Evolutionary conservation across 768 basidiomycete species (phyloP), one percentile per base, ranked within the genome.

Genomic region (Tulasnella sp.): DNA sequence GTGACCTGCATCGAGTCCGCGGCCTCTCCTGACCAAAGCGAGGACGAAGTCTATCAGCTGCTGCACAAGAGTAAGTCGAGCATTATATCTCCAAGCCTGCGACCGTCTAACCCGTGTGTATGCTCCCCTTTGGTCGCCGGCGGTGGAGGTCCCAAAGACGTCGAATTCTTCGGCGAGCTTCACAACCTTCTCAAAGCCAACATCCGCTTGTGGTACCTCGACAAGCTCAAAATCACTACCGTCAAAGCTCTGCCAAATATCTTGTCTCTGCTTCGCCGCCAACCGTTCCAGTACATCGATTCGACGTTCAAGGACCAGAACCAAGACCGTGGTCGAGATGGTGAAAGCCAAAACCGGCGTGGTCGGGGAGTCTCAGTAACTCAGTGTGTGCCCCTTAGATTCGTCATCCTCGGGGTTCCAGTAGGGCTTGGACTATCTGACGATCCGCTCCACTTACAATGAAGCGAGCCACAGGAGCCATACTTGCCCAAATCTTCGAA

Each of bases 311-410:
- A 96, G n/a, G n/a, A n/a, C n/a, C n/a, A n/a, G n/a, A 85, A 98
- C 97, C 29, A 93, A 93, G 84, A 99, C 97, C n/a, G 98, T 98
- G 97, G 97, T 98, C 80, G 96, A 96, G 84, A 93, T 96, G 85
- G 88, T 99, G 80, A 93, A 91, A 83, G 91, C 92, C 78, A 88
- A 89, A 80, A 88, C 89, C 74, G 94, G 99, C 64, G 85, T 93
- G 29, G 89, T 99, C 38, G 92, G 96, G 83, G 91, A 93, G 85
- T 94, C 94, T 25, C 94, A 92, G 82, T 87, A 85, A 72, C 88
- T 93, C 80, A 85, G 87, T 71, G 96, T 98, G 80, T 90, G 98
- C 76, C 97, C 95, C 12, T 97, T 94, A 82, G 97, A 97, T 38
- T 87, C 97, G 81, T 91, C 99, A 78, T 91, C 98, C 70, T 97